These are phyloP conservation scores for Verticillium longisporum DNA, from an alignment of 2,329 filamentous ascomycete genomes.

Conservation along the genomic window DNA sequence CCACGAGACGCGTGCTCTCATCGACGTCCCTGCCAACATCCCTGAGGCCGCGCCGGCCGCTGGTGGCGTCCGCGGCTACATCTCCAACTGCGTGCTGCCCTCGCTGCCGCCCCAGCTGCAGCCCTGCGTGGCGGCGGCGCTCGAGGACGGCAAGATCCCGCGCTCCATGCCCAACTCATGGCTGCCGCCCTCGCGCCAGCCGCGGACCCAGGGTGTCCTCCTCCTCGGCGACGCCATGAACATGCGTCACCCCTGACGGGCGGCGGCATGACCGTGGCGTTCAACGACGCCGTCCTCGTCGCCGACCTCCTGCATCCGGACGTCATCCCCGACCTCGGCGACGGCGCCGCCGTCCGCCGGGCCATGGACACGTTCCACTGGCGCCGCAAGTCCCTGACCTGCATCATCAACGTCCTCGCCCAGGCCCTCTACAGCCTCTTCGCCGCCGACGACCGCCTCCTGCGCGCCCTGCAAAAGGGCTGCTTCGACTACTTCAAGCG, in stretches of 20 bases:
- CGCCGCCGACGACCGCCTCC: slow-evolving; percentile 71
- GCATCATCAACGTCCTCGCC: slow-evolving; percentile 96
- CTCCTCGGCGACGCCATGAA: slow-evolving; percentile 93
- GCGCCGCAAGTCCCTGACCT: slow-evolving; percentile 72
- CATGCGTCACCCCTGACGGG: slow-evolving; percentile 98
- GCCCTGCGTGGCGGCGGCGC: slow-evolving; percentile 66
- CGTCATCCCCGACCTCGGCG: slow-evolving; percentile 60
- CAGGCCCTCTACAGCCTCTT: slow-evolving; percentile 90
- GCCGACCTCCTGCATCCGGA: slow-evolving; percentile 65
- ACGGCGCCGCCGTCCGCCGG: slow-evolving; percentile 57
- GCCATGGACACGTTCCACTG: slow-evolving; percentile 79
- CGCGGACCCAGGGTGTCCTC: slow-evolving; percentile 52
- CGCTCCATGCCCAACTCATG: slow-evolving; percentile 92
- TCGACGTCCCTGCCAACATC: slow-evolving; percentile 77
- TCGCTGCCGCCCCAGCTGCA: slow-evolving; percentile 65
- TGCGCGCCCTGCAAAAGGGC: slow-evolving; percentile 75
- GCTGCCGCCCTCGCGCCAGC: slow-evolving; percentile 66
- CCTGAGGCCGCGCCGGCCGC: slow-evolving; percentile 65
- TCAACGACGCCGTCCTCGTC: slow-evolving; percentile 83
- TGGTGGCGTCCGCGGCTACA: slow-evolving; percentile 80
- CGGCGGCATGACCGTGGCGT: slow-evolving; percentile 95
- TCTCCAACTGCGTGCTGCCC: slow-evolving; percentile 73
- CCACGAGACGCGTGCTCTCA: slow-evolving; percentile 82
- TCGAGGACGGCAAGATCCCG: slow-evolving; percentile 72
- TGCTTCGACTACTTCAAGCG: slow-evolving; percentile 91